Evolutionary conservation across 805 yeast genomes (phyloP), one percentile per base, ranked within the genome.

Genomic region (Saccharomycopsis synnaedendra): DNA sequence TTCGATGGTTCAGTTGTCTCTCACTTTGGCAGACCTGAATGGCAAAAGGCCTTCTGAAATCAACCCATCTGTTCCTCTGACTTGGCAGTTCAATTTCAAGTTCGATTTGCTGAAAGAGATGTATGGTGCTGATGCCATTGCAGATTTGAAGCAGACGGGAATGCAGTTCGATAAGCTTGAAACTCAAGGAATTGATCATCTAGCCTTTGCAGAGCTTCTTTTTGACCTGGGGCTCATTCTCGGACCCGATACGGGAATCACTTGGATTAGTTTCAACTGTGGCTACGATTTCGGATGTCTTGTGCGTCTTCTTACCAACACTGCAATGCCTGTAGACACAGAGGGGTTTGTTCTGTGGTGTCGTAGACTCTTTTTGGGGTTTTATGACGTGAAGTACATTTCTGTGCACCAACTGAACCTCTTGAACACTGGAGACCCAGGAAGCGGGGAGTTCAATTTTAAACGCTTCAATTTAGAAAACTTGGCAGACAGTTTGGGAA

Each of bases 21-120:
- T 87, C 39, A 80, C 94, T 0, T 64, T 87, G 29, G 70, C 85
- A 48, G 93, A 84, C 60, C 69, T 70, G 41, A 71, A 70, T 46
- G 93, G 90, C 9, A 77, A 75, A 50, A 78, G 76, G 49, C 89
- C 89, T 2, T 83, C 79, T 54, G 63, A 62, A 27, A 47, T 42
- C 29, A 46, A 47, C 41, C 9, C 50, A 4, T 69, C 69, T 54
- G 72, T 72, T 28, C 75, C 81, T 34, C 76, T 83, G 3, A 86
- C 96, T n/a, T 93, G 97, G 96, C 97, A 90, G 62, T 89, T 93
- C 68, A 93, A 93, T 64, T 88, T 93, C 68, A 71, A 74, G 55
- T 93, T 88, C 64, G 89, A 85, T 63, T 66, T 85, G 36, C 70
- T 74, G 37, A 68, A 71, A 34, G 93, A 87, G 59, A 90, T 93